Percentiles rank a stretch among this genome's conserved stretches.
phyloP scores from a whole-genome alignment of 768 basidiomycete genomes.

The Coprinopsis sp. region DNA sequence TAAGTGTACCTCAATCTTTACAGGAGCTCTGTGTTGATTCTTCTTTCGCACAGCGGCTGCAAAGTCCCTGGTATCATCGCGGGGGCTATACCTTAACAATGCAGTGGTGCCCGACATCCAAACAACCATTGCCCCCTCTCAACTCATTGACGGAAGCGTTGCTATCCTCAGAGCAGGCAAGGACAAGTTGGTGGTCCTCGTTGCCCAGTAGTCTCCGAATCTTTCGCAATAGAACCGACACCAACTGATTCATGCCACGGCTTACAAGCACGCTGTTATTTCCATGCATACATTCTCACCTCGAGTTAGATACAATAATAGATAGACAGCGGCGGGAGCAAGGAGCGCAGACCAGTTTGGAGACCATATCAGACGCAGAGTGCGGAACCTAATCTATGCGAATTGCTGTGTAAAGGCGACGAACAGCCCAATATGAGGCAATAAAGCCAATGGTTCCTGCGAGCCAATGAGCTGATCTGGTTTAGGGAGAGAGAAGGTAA shows the following conservation, averaged over 20 bases:
- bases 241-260: not conserved
- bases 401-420: constrained; percentile 76
- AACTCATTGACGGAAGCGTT: constrained; percentile 58
- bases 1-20: constrained; percentile 28
- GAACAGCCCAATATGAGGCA: constrained; percentile 87
- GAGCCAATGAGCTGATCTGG: too few relatives aligned
- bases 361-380: too few relatives aligned
- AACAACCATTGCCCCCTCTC: constrained; percentile 33
- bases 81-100: constrained; percentile 75
- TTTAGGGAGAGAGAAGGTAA: not conserved
- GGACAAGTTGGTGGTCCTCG: constrained; percentile 61
- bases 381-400: constrained; percentile 75
- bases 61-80: constrained; percentile 51
- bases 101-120: constrained; percentile 45
- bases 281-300: not conserved
- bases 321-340: too few relatives aligned
- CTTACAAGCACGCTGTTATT: not conserved
- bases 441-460: constrained; percentile 87
- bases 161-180: constrained; percentile 72
- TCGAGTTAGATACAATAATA: not conserved
- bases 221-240: not conserved
- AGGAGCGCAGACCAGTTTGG: too few relatives aligned
- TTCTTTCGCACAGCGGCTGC: constrained; percentile 52
- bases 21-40: not conserved
- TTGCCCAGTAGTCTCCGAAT: constrained; percentile 10